Evolutionary conservation across 441 rosid genomes (phyloP).

Genomic region (Corymbia citriodora): DNA sequence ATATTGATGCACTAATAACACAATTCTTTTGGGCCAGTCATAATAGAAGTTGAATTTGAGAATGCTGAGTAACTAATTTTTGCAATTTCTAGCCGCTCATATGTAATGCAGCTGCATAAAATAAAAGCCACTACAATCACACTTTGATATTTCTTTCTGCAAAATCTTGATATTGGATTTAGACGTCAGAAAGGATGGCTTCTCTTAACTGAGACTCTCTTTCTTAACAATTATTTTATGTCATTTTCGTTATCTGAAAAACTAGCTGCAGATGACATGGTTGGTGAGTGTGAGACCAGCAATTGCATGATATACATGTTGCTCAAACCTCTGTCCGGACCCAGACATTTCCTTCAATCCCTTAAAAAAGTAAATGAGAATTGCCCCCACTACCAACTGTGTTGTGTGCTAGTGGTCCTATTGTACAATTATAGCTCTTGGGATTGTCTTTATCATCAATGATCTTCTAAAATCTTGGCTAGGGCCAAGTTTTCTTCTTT

Average conservation of each 20-base stretch:
- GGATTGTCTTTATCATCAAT: conserved; percentile 6
- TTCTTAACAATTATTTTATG: background rate
- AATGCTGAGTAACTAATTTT: background rate
- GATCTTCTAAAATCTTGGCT: conserved; percentile 6
- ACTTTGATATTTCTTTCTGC: background rate
- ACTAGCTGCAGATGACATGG: background rate
- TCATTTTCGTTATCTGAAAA: background rate
- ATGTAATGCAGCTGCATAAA: background rate
- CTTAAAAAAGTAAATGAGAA: background rate
- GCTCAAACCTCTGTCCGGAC: background rate
- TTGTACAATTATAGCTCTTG: background rate
- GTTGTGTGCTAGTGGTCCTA: background rate
- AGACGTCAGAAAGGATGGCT: background rate
- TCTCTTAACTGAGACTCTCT: background rate
- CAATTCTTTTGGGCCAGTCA: background rate
- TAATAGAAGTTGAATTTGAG: background rate
- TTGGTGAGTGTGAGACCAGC: background rate
- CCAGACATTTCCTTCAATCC: background rate
- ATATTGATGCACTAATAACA: background rate
- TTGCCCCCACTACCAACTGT: background rate
- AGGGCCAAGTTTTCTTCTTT: background rate
- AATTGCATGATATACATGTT: background rate
- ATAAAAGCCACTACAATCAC: background rate
- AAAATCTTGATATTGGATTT: background rate
- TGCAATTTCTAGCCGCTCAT: background rate